phyloP scores from a whole-genome alignment of 805 yeast genomes.

The Yarrowia porcina region DNA sequence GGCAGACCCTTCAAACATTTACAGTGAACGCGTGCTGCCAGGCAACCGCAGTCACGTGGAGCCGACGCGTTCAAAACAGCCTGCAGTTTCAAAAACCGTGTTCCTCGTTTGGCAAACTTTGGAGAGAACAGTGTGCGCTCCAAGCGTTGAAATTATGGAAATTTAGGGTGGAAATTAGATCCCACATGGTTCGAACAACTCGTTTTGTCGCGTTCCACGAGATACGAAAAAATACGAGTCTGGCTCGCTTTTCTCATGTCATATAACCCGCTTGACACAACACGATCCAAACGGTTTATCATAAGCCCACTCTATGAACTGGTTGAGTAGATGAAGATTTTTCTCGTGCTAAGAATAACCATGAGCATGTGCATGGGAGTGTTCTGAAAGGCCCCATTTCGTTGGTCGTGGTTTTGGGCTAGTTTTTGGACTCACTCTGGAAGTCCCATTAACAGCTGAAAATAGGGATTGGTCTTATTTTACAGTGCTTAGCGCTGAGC shows the following conservation, averaged over 20 bases:
- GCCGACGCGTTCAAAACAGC: background rate
- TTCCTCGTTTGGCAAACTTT: background rate
- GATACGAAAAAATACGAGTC: background rate
- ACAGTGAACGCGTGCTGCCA: slow-evolving; percentile 3
- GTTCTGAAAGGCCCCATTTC: background rate
- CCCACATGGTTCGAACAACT: background rate
- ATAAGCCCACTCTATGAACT: background rate
- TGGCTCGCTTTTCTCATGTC: background rate
- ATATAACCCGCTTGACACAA: background rate
- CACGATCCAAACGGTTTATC: background rate
- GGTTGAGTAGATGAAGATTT: background rate
- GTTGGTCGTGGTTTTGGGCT: background rate
- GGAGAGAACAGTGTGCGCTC: background rate
- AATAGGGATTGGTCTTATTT: too few relatives aligned
- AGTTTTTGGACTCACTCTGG: too few relatives aligned
- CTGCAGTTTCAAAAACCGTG: background rate
- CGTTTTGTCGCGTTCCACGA: background rate
- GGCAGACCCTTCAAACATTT: background rate
- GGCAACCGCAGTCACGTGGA: slow-evolving; percentile 1
- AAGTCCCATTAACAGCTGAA: too few relatives aligned
- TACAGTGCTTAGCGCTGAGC: too few relatives aligned
- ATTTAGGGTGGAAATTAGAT: background rate
- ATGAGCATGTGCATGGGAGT: background rate
- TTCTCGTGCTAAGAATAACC: background rate
- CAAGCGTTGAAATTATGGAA: background rate